Conservation (phyloP, 2,329 filamentous ascomycete species). For the Helminthosporium solani region DNA sequence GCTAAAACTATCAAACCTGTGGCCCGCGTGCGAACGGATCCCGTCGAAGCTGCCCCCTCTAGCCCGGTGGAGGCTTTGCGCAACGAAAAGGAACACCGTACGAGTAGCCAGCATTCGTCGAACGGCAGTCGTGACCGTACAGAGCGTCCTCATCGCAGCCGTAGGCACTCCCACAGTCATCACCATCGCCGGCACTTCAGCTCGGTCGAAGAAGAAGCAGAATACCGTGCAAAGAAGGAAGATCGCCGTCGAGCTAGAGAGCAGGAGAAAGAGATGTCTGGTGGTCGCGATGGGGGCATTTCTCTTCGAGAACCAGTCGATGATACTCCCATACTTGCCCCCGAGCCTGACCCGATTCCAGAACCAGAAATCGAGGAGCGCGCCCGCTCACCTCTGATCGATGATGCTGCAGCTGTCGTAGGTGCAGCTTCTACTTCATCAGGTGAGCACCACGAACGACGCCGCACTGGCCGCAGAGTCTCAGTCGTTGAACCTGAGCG, state of each 20-base stretch:
- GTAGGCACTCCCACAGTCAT: slow-evolving; percentile 25
- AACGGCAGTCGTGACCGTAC: slow-evolving; percentile 32
- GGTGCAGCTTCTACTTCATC: slow-evolving; percentile 31
- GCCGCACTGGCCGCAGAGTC: slow-evolving; percentile 22
- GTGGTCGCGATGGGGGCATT: slow-evolving; percentile 25
- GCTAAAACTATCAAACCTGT: slow-evolving; percentile 24
- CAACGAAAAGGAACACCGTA: slow-evolving; percentile 26
- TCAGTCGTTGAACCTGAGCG: slow-evolving; percentile 29
- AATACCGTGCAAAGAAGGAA: slow-evolving; percentile 35
- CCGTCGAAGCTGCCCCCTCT: slow-evolving; percentile 16
- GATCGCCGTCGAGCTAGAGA: slow-evolving; percentile 22
- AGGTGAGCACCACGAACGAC: slow-evolving; percentile 22
- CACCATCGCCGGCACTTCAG: slow-evolving; percentile 28
- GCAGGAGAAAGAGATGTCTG: slow-evolving; percentile 31
- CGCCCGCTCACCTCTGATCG: slow-evolving; percentile 17
- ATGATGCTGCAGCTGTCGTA: slow-evolving; percentile 29
- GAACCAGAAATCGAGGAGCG: slow-evolving; percentile 14
- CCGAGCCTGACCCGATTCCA: slow-evolving; percentile 14
- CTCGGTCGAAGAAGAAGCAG: slow-evolving; percentile 34
- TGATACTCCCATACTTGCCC: slow-evolving; percentile 20
- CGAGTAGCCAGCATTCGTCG: slow-evolving; percentile 34
- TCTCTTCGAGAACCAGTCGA: slow-evolving; percentile 18
- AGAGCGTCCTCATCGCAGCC: slow-evolving; percentile 32
- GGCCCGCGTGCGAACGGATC: slow-evolving; percentile 26
- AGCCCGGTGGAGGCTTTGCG: slow-evolving; percentile 5